Percentiles rank a stretch among this genome's conserved stretches.
These are phyloP conservation scores for Leccinum variicolor DNA, from an alignment of 768 basidiomycete genomes.

Conservation along the genomic window DNA sequence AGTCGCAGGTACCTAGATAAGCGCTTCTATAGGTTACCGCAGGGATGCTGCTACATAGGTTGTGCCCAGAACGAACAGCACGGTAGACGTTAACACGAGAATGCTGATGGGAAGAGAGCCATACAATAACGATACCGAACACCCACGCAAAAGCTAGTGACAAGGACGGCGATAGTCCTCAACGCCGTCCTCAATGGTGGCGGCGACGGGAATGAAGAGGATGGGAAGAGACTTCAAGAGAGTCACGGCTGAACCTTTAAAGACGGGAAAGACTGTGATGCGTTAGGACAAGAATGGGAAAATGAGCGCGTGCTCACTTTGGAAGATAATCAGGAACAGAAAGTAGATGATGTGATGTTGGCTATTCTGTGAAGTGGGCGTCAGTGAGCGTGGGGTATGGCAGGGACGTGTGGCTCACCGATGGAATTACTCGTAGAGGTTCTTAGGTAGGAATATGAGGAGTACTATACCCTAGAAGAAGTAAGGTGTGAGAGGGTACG, in stretches of 20 bases:
- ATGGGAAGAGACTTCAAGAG: constrained; percentile 70
- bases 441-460: constrained; percentile 89
- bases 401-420: constrained; percentile 45
- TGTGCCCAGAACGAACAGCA: constrained; percentile 12
- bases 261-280: constrained; percentile 77
- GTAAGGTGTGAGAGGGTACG: not conserved
- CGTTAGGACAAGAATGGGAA: constrained; percentile 17
- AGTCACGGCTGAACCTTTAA: constrained; percentile 81
- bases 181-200: constrained; percentile 91
- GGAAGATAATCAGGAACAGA: constrained; percentile 71
- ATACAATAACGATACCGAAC: not conserved
- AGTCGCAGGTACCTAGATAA: constrained; percentile 9
- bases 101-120: constrained; percentile 1
- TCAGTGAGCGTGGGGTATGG: not conserved
- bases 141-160: not conserved
- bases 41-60: constrained; percentile 12
- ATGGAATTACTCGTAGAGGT: constrained; percentile 91
- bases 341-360: constrained; percentile 73
- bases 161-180: constrained; percentile 90
- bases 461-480: constrained; percentile 80
- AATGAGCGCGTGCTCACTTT: constrained; percentile 44
- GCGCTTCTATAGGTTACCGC: constrained; percentile 12
- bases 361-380: constrained; percentile 55
- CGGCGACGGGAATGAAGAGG: constrained; percentile 80
- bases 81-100: constrained; percentile 10